Conservation (phyloP, 1,284 basidiomycete genomes). For the Ustilago trichophora region DNA sequence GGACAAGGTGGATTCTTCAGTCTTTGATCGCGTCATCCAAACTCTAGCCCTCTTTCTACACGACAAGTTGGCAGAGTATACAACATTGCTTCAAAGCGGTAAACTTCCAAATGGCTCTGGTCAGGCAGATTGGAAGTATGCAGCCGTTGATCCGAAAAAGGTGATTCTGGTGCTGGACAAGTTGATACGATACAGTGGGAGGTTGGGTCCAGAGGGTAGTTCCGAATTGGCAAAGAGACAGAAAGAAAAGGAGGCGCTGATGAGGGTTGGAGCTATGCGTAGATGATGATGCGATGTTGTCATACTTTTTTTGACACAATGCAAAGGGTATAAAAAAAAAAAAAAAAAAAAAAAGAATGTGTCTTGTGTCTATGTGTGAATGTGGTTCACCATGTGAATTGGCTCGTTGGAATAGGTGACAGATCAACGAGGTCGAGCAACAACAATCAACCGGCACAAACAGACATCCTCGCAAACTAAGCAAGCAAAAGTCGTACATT, state of each 20-base stretch:
- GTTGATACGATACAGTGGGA: constrained; percentile 1
- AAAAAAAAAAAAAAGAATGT: too few relatives aligned
- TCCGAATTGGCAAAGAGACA: constrained; percentile 17
- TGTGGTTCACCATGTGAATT: too few relatives aligned
- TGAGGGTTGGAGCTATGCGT: too few relatives aligned
- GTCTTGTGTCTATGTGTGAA: too few relatives aligned
- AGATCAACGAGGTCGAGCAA: too few relatives aligned
- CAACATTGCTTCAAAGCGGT: constrained; percentile 7
- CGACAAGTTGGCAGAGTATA: constrained; percentile 83
- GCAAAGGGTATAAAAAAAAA: too few relatives aligned
- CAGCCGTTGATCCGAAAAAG: constrained; percentile 13
- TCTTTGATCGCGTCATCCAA: constrained; percentile 68
- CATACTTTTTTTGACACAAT: too few relatives aligned
- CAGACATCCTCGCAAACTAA: too few relatives aligned
- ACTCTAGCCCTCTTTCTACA: constrained; percentile 80
- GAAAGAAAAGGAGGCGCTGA: constrained; percentile 6
- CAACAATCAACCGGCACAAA: too few relatives aligned
- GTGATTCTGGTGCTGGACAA: constrained; percentile 37
- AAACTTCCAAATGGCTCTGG: constrained; percentile 4
- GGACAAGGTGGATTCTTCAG: constrained; percentile 5
- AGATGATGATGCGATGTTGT: too few relatives aligned
- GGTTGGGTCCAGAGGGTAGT: not conserved
- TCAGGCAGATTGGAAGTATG: constrained; percentile 8
- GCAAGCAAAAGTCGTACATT: too few relatives aligned
- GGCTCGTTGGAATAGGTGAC: too few relatives aligned